Conservation (phyloP, 805 yeast species). For the Starmerella potacharoeniae region DNA sequence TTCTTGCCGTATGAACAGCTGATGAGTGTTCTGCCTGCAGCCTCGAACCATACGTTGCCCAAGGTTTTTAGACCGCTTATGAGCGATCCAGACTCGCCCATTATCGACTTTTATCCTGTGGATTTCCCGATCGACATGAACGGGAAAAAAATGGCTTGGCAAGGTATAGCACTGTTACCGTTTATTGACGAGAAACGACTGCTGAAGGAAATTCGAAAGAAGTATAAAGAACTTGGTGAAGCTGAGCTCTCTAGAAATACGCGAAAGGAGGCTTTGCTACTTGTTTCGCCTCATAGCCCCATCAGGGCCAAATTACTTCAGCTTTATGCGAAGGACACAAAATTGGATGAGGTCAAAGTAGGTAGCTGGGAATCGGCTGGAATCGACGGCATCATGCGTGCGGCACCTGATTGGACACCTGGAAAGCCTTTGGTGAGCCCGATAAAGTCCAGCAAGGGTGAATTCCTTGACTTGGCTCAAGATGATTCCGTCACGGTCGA, state of each 20-base stretch:
- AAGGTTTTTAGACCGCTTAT: slow-evolving; percentile 63
- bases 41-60: slow-evolving; percentile 77
- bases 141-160: slow-evolving; percentile 96
- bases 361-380: slow-evolving; percentile 25
- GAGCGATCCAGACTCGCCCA: slow-evolving; percentile 84
- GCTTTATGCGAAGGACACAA: slow-evolving; percentile 33
- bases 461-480: slow-evolving; percentile 37
- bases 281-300: slow-evolving; percentile 54
- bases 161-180: slow-evolving; percentile 84
- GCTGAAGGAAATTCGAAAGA: slow-evolving; percentile 57
- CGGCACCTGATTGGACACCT: slow-evolving; percentile 30
- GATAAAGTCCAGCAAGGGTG: slow-evolving; percentile 28
- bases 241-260: slow-evolving; percentile 69
- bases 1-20: slow-evolving; percentile 89
- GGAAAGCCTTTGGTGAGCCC: slow-evolving; percentile 33
- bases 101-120: slow-evolving; percentile 79
- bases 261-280: slow-evolving; percentile 55
- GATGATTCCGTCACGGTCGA: slow-evolving; percentile 35
- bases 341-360: slow-evolving; percentile 16
- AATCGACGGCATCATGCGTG: slow-evolving; percentile 27
- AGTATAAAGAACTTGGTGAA: slow-evolving; percentile 47
- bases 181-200: slow-evolving; percentile 80
- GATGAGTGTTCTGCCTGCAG: slow-evolving; percentile 94
- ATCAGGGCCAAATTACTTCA: slow-evolving; percentile 34
- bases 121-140: slow-evolving; percentile 85